phyloP scores from a whole-genome alignment of 2,329 filamentous ascomycete species.

The Purpureocillium takamizusanense region DNA sequence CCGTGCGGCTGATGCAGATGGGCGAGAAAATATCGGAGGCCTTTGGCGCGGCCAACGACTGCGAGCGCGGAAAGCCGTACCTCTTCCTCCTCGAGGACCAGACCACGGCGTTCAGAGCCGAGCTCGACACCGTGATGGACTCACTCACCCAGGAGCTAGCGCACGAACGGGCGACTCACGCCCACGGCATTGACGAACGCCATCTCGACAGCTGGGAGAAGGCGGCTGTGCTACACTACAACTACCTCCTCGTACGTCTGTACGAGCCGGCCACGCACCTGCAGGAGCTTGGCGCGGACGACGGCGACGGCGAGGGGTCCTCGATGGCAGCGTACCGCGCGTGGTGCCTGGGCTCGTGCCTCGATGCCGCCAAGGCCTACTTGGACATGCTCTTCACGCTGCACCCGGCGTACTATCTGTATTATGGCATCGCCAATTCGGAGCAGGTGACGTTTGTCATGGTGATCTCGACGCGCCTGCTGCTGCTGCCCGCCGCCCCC shows the following conservation, averaged over 20 bases:
- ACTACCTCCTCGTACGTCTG: slow-evolving; percentile 26
- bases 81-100: slow-evolving; percentile 22
- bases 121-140: slow-evolving; percentile 22
- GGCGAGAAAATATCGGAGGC: slow-evolving; percentile 23
- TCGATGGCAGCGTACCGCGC: slow-evolving; percentile 15
- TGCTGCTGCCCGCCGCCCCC: too few relatives aligned
- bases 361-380: slow-evolving; percentile 23
- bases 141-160: slow-evolving; percentile 16
- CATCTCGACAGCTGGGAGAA: slow-evolving; percentile 9
- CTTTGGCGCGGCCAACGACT: slow-evolving; percentile 20
- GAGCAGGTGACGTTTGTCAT: slow-evolving; percentile 13
- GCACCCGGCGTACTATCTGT: slow-evolving; percentile 12
- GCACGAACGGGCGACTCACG: slow-evolving; percentile 1
- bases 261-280: slow-evolving; percentile 28
- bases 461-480: neutral
- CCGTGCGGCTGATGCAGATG: slow-evolving; percentile 24
- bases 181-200: slow-evolving; percentile 5
- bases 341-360: slow-evolving; percentile 24
- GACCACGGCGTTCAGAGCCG: slow-evolving; percentile 20
- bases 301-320: slow-evolving; percentile 6
- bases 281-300: slow-evolving; percentile 14
- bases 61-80: slow-evolving; percentile 16
- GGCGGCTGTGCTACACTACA: slow-evolving; percentile 20
- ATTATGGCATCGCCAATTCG: slow-evolving; percentile 11
- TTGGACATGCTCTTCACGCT: slow-evolving; percentile 20